Evolutionary conservation across 2,329 filamentous ascomycete genomes (phyloP).

Genomic region (Pseudogymnoascus verrucosus): DNA sequence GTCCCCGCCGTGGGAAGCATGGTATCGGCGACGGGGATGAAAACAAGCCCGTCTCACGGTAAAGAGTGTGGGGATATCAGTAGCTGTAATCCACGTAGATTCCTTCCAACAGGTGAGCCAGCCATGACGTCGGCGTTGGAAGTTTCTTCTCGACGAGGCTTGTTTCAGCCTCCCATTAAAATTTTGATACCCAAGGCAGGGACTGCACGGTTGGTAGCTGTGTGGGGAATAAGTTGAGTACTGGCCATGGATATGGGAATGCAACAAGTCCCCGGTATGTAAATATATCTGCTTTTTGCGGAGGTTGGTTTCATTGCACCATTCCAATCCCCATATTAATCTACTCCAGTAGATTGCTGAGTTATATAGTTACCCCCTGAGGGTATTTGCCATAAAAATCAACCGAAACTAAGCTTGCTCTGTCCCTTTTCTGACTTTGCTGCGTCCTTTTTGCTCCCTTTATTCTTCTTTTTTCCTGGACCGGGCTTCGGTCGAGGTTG

Average conservation of each 20-base stretch:
- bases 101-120: not conserved
- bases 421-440: conserved; percentile 39
- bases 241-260: not conserved
- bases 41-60: not conserved
- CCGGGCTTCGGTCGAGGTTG: conserved; percentile 13
- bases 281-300: not conserved
- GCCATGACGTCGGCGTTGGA: not conserved
- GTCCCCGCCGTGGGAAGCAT: not conserved
- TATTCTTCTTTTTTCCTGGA: not conserved
- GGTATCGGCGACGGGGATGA: not conserved
- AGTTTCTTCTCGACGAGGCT: not conserved
- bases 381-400: not conserved
- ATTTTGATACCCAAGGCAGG: not conserved
- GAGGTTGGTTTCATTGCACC: not conserved
- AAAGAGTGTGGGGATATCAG: not conserved
- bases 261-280: not conserved
- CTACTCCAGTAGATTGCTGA: not conserved
- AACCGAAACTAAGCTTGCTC: conserved; percentile 53
- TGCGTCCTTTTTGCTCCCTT: not conserved
- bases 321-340: not conserved
- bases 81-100: not conserved
- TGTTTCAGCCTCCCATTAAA: not conserved
- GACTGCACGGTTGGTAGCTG: not conserved
- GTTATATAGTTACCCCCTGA: not conserved
- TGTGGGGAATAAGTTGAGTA: not conserved